Conservation (phyloP, 768 basidiomycete species). For the Lentinula sp. region DNA sequence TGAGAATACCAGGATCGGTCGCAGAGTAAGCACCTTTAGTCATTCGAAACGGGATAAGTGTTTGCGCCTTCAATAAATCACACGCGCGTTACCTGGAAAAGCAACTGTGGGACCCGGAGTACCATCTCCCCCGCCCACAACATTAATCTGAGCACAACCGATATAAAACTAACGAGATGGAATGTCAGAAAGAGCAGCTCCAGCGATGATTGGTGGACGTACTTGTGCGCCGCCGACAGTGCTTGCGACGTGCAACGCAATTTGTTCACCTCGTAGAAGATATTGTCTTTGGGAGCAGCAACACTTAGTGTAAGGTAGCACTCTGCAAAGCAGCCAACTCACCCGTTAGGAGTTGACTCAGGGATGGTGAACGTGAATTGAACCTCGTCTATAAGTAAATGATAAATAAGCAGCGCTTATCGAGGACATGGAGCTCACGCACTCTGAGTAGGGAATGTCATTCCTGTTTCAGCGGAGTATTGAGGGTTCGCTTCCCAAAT, state of each 20-base stretch:
- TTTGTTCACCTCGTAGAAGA: slow-evolving; percentile 27
- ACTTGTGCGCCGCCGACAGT: slow-evolving; percentile 24
- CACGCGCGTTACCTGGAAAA: slow-evolving; percentile 21
- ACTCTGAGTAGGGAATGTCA: slow-evolving; percentile 22
- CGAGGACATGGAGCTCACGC: slow-evolving; percentile 1
- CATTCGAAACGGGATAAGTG: not conserved
- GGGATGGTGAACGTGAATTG: slow-evolving; percentile 28
- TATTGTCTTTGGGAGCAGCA: slow-evolving; percentile 14
- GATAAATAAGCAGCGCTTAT: not conserved
- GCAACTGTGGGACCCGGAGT: slow-evolving; percentile 23
- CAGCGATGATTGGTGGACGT: not conserved
- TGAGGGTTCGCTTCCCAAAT: slow-evolving; percentile 33
- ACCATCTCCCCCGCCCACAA: slow-evolving; percentile 25
- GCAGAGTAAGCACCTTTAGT: slow-evolving; percentile 23
- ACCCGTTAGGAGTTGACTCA: slow-evolving; percentile 25
- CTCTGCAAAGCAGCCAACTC: slow-evolving; percentile 3
- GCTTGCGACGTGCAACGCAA: slow-evolving; percentile 25
- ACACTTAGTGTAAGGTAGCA: not conserved
- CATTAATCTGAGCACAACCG: slow-evolving; percentile 30
- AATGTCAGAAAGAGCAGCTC: not conserved
- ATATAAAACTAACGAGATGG: slow-evolving; percentile 23
- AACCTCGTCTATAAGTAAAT: slow-evolving; percentile 17
- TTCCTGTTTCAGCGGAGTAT: slow-evolving; percentile 22
- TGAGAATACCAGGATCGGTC: slow-evolving; percentile 25
- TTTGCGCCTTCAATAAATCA: not conserved